phyloP scores from a whole-genome alignment of 768 basidiomycete genomes.

The Tephrocybe sp. region DNA sequence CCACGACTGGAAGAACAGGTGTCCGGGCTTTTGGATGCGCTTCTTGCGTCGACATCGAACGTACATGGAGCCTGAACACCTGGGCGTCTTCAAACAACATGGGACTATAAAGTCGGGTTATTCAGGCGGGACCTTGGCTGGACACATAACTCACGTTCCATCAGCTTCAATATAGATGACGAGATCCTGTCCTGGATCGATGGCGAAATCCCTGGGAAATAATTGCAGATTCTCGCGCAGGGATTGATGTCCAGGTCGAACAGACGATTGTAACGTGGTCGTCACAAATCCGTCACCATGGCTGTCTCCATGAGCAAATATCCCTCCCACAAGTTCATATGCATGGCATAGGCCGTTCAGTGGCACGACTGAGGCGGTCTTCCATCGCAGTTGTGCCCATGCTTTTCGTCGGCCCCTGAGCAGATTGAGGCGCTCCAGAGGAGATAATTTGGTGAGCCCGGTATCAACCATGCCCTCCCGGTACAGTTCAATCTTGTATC shows the following conservation, averaged over 20 bases:
- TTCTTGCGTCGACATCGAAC: conserved; percentile 41
- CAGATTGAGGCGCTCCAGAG: conserved; percentile 19
- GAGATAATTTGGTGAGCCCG: conserved; percentile 5
- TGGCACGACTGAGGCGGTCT: conserved; percentile 3
- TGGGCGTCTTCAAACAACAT: conserved; percentile 8
- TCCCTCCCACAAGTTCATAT: conserved; percentile 62
- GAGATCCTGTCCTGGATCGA: conserved; percentile 67
- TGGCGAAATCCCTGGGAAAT: conserved; percentile 53
- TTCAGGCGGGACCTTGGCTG: too few species aligned
- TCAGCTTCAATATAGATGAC: conserved; percentile 33
- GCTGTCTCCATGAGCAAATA: conserved; percentile 46
- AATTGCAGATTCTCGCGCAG: conserved; percentile 37
- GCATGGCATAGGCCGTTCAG: conserved; percentile 31
- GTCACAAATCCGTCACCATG: conserved; percentile 19
- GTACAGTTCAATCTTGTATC: conserved; percentile 38
- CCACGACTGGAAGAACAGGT: conserved; percentile 25
- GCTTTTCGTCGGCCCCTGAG: conserved; percentile 20
- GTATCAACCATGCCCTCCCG: conserved; percentile 34
- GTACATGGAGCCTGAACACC: conserved; percentile 34
- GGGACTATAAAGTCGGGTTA: conserved; percentile 7
- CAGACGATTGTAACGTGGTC: conserved; percentile 26
- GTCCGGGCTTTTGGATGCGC: conserved; percentile 41
- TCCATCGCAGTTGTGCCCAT: conserved; percentile 27
- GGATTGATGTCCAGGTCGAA: conserved; percentile 15
- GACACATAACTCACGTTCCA: conserved; percentile 19